Conservation (phyloP, 352 stramenopile species). For the Phytophthora aleatoria region DNA sequence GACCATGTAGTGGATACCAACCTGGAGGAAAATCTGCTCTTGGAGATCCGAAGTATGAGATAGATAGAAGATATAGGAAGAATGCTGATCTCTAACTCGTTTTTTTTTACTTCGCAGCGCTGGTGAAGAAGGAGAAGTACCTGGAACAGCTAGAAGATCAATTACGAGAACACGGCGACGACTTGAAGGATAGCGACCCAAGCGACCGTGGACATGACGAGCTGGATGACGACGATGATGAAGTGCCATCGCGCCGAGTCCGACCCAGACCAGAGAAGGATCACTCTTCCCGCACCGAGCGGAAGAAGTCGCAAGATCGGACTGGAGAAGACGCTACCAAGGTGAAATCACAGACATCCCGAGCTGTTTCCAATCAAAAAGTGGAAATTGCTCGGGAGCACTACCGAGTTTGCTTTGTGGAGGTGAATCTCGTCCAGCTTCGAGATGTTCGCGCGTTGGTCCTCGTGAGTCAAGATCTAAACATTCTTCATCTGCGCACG, state of each 20-base stretch:
- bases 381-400: slow-evolving; percentile 17
- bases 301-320: neutral
- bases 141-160: slow-evolving; percentile 30
- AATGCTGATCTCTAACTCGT: neutral
- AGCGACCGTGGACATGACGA: slow-evolving; percentile 5
- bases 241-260: neutral
- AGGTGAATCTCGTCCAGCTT: slow-evolving; percentile 35
- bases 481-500: slow-evolving; percentile 27
- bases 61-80: neutral
- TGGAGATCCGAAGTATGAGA: slow-evolving; percentile 26
- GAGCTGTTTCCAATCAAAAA: neutral
- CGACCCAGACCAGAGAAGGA: no score
- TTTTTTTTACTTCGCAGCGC: slow-evolving; percentile 15
- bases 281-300: no score
- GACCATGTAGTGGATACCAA: slow-evolving; percentile 14
- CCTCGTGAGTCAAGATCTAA: slow-evolving; percentile 30
- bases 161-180: slow-evolving; percentile 17
- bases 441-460: slow-evolving; percentile 31
- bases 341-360: neutral
- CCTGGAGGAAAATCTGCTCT: slow-evolving; percentile 18
- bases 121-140: slow-evolving; percentile 41
- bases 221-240: neutral
- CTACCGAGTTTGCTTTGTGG: slow-evolving; percentile 36
- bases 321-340: neutral
- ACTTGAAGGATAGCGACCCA: neutral